Base-by-base conservation (phyloP, 495 filamentous ascomycete species). In the Aspergillus incahuasiensis region DNA sequence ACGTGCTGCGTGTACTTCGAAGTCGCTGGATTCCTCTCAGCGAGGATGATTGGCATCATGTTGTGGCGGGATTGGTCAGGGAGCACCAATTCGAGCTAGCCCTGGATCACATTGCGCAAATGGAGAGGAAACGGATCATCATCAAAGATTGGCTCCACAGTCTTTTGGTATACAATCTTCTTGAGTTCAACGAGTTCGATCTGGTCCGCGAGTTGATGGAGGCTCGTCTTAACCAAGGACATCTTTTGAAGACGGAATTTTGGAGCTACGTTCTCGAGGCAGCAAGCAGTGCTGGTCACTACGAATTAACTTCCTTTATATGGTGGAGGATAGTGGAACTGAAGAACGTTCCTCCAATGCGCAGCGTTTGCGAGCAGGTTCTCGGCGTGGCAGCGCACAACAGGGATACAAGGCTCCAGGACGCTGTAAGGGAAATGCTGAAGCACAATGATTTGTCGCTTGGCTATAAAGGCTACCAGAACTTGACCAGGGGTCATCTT, bases 41-140 rank as follows among this genome's bases (percentile, higher is more conserved):
- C 6, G 75, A 76, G 8, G 76, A 82, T 19, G 90, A 84, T 15
- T 84, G 79, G 72, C 78, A 85, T 63, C 80, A 82, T 65, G 78
- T 96, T 32, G 81, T 86, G 5, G 72, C 86, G 30, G 91, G 91
- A 0, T 68, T 94, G 24, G 71, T 97, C 34, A 78, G 89, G 46
- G 91, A 96, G 60, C 80, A 84, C 11, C 86, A 92, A 59, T 82
- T 88, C 50, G 94, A 98, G 68, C 70, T 89, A 62, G 92, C 90
- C 2, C 66, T 96, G 45, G 84, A 91, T 25, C 82, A 83, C 56
- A 64, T 96, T 41, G 83, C 87, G 16, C 66, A 78, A 24, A 84
- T 95, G 79, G 72, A 83, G 42, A 71, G 70, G 38, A 75, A 82
- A 35, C 77, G 79, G 1, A 76, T 82, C 6, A 44, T 57, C 6